Conservation (phyloP, 1,139 yeast genomes). For the Williopsis jadinii region DNA sequence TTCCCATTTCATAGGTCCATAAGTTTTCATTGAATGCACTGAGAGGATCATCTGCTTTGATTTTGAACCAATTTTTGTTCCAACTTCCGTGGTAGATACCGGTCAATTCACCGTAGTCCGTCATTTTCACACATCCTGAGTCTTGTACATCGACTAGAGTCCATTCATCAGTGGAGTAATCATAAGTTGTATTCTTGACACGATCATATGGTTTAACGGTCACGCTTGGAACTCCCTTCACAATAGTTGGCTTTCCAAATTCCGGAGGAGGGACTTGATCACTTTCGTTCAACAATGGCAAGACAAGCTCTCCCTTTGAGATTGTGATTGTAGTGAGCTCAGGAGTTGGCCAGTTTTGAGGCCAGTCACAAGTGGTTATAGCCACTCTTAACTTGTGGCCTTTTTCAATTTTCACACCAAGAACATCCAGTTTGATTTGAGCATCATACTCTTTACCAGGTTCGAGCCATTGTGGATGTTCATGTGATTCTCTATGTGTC, state of each 20-base stretch:
- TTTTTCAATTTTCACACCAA: constrained; percentile 28
- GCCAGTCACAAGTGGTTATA: constrained; percentile 37
- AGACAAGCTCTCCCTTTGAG: constrained; percentile 22
- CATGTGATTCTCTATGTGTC: constrained; percentile 33
- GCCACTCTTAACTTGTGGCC: constrained; percentile 33
- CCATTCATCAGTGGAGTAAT: constrained; percentile 17
- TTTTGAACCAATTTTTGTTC: constrained; percentile 30
- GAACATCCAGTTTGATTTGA: constrained; percentile 29
- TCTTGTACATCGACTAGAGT: constrained; percentile 17
- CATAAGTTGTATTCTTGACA: constrained; percentile 14
- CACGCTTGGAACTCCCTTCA: constrained; percentile 23
- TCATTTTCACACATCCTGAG: constrained; percentile 17
- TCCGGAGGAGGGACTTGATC: constrained; percentile 18
- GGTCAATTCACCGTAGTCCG: constrained; percentile 22
- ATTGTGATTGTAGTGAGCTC: constrained; percentile 29
- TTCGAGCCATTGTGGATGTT: constrained; percentile 28
- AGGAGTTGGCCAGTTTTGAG: constrained; percentile 36
- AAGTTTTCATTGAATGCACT: constrained; percentile 29
- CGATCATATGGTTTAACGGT: constrained; percentile 14
- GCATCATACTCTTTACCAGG: constrained; percentile 28
- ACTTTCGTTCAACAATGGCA: constrained; percentile 22
- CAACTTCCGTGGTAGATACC: constrained; percentile 26
- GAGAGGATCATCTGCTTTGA: constrained; percentile 28
- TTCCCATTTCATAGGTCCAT: constrained; percentile 33
- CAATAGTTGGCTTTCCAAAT: constrained; percentile 25